Evolutionary conservation across 1,284 basidiomycete genomes (phyloP).

Genomic region (Xerocomus subilludens): DNA sequence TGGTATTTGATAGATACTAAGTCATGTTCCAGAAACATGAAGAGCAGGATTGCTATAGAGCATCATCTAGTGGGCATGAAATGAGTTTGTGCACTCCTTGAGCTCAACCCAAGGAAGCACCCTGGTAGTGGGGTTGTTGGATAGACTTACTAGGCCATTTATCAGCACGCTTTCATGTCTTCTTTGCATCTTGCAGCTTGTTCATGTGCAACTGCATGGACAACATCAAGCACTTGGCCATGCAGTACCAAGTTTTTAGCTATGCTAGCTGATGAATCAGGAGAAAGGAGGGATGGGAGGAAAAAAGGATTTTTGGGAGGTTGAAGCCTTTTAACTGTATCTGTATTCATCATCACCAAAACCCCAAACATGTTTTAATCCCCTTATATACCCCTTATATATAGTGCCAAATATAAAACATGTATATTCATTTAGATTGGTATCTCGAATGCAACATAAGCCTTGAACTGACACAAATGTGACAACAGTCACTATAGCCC

Average conservation of each 20-base stretch:
- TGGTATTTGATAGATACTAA: slow-evolving; percentile 93
- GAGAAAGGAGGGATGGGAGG: slow-evolving; percentile 88
- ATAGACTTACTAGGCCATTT: slow-evolving; percentile 91
- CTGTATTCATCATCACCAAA: too few relatives aligned
- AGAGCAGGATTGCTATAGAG: slow-evolving; percentile 92
- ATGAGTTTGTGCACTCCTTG: slow-evolving; percentile 84
- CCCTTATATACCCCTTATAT: too few relatives aligned
- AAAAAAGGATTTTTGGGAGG: slow-evolving; percentile 85
- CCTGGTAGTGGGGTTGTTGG: slow-evolving; percentile 82
- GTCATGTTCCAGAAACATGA: slow-evolving; percentile 93
- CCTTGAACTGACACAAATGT: too few relatives aligned
- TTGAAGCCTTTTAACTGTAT: slow-evolving; percentile 48
- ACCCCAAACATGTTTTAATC: too few relatives aligned
- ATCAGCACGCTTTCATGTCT: slow-evolving; percentile 82
- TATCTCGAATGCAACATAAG: too few relatives aligned
- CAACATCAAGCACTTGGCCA: slow-evolving; percentile 91
- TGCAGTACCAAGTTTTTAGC: slow-evolving; percentile 90
- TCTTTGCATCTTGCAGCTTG: slow-evolving; percentile 89
- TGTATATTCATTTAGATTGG: too few relatives aligned
- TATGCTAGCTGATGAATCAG: slow-evolving; percentile 92
- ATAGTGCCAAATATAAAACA: too few relatives aligned
- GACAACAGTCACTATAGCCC: too few relatives aligned
- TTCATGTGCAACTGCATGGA: slow-evolving; percentile 90
- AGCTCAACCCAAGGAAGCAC: slow-evolving; percentile 77
- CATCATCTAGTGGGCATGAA: slow-evolving; percentile 81